These are phyloP conservation scores for Neltuma alba DNA, from an alignment of 306 rosid genomes.

Conservation along the genomic window DNA sequence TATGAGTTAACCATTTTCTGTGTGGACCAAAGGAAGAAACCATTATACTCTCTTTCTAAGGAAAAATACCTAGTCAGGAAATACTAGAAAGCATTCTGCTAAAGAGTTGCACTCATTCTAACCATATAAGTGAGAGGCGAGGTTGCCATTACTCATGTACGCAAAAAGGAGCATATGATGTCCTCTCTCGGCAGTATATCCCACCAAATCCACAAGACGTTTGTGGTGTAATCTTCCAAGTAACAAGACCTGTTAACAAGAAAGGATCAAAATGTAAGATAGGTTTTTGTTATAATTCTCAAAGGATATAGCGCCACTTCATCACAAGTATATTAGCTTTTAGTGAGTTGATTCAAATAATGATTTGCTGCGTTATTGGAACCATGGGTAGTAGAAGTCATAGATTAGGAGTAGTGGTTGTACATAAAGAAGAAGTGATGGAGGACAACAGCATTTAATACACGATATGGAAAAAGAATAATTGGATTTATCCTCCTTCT, in stretches of 20 bases:
- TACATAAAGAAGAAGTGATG: neutral
- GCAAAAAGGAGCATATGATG: slow-evolving; percentile 81
- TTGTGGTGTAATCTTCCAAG: slow-evolving; percentile 92
- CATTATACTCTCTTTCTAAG: neutral
- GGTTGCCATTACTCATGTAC: slow-evolving; percentile 86
- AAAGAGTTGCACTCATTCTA: slow-evolving; percentile 49
- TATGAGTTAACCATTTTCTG: neutral
- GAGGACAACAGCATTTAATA: neutral
- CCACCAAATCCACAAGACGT: slow-evolving; percentile 82
- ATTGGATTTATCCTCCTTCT: neutral
- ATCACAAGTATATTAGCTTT: neutral
- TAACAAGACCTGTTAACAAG: slow-evolving; percentile 65
- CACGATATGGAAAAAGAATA: neutral
- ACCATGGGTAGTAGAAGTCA: neutral
- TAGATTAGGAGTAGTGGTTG: neutral
- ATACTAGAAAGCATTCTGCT: neutral
- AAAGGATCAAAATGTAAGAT: slow-evolving; percentile 12
- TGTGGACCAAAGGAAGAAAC: neutral
- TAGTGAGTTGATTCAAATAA: neutral
- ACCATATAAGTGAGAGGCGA: slow-evolving; percentile 86
- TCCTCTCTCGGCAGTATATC: slow-evolving; percentile 85
- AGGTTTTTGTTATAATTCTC: neutral
- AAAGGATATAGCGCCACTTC: neutral
- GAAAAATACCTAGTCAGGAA: neutral
- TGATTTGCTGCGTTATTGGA: neutral